These are phyloP conservation scores for Monilinia aucupariae DNA, from an alignment of 2,329 filamentous ascomycete species.

Conservation along the genomic window DNA sequence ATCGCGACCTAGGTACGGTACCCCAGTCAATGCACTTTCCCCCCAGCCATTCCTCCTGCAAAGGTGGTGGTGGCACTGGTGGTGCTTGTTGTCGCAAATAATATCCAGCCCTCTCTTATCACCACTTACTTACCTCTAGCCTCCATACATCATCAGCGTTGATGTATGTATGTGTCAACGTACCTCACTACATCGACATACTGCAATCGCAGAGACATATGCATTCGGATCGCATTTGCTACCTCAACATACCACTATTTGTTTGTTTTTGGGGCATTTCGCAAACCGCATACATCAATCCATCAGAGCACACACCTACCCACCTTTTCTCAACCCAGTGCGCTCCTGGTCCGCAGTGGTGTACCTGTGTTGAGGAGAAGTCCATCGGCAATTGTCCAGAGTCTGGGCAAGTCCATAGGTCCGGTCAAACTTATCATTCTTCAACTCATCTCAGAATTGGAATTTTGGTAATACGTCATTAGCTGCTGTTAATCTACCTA, in stretches of 20 bases:
- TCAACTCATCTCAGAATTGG: neutral
- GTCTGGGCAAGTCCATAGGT: no score
- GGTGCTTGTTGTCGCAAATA: no score
- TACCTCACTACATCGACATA: neutral
- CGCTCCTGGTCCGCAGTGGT: neutral
- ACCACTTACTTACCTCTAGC: no score
- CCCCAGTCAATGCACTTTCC: no score
- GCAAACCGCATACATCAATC: neutral
- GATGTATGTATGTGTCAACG: neutral
- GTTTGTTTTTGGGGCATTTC: neutral
- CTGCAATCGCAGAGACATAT: neutral
- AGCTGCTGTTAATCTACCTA: neutral
- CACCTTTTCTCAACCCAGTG: neutral
- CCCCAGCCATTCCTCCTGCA: conserved; percentile 1
- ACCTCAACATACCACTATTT: neutral
- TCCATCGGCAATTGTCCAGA: neutral
- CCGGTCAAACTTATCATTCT: neutral
- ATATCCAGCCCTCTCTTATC: no score
- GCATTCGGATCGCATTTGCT: neutral
- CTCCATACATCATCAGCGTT: neutral
- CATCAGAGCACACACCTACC: no score
- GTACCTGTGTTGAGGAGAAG: neutral
- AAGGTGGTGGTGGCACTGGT: no score
- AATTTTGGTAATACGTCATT: neutral
- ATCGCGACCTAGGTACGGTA: no score